Evolutionary conservation across 2,329 filamentous ascomycete genomes (phyloP), one percentile per base, ranked within the genome.

Genomic region (Sporothrix protearum): DNA sequence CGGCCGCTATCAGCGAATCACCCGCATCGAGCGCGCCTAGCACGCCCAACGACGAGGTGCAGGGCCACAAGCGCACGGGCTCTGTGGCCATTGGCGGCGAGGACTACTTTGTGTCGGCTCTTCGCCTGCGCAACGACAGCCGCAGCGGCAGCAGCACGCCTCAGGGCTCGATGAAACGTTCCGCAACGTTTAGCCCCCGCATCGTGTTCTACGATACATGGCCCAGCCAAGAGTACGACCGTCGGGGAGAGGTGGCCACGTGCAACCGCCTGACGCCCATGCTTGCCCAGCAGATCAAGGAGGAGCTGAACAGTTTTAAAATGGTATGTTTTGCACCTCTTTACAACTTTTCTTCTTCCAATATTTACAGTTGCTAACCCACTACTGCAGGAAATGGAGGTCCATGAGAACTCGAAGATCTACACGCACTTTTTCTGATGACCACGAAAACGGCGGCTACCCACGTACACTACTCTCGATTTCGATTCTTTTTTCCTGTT

Each of bases 391-490:
- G 96, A 99, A 85, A 99, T 99, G 96, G 96, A 98, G 85, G 96
- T 99, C 78, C 96, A 99, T 81, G 96, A 98, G 83, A 93, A 91
- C 80, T 98, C 96, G 76, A 99, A 98, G 85, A 94, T 97, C 79
- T 97, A 99, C 86, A 99, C 96, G 77, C 96, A 99, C 87, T 99
- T 99, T 88, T 98, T 99, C 86, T 99, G 88, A 95, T 76, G 77
- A 76, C 71, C 72, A 76, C 77, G 77, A 77, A 75, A 74, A 73
- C 74, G 75, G 61, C 36, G 30, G 55, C 30, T 73, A 51, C 45
- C n/a, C 39, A 75, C 74, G 68, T 69, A 75, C 76, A 77, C 69
- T 75, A 75, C 68, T 69, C 76, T 71, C 72, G 72, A 73, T 39
- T 28, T 67, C 63, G 63, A 76, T 73, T 74, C 75, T 71, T 61